Evolutionary conservation across 148 eudicot genomes (phyloP).

Genomic region (Drosera capensis): DNA sequence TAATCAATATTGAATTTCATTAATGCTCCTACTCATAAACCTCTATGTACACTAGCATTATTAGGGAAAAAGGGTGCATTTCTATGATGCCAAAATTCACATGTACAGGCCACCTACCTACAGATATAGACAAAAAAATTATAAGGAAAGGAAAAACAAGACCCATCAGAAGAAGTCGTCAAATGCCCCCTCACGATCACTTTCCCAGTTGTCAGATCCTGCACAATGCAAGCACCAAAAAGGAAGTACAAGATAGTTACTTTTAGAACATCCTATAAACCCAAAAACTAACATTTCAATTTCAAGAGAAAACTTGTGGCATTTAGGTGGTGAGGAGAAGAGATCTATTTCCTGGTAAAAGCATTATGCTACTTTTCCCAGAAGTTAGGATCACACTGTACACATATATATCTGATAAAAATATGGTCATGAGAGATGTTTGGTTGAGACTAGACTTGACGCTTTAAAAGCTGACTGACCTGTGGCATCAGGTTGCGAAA

Average conservation of each 20-base stretch:
- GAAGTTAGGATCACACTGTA: background rate
- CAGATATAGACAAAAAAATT: constrained; percentile 8
- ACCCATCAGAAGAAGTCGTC: constrained; percentile 90
- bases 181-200: constrained; percentile 94
- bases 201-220: constrained; percentile 83
- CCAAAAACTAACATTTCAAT: background rate
- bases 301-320: background rate
- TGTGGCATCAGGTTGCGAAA: constrained; percentile 58
- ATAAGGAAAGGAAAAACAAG: constrained; percentile 26
- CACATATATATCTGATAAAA: background rate
- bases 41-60: constrained; percentile 7
- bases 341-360: background rate
- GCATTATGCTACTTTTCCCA: background rate
- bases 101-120: background rate
- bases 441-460: constrained; percentile 15
- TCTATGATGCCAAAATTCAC: constrained; percentile 6
- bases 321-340: background rate
- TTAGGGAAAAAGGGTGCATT: constrained; percentile 14
- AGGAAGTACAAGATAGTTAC: constrained; percentile 39
- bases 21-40: background rate
- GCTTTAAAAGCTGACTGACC: constrained; percentile 55
- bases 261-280: constrained; percentile 7
- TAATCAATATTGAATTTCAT: background rate
- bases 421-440: constrained; percentile 4
- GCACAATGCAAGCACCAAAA: constrained; percentile 75